Evolutionary conservation across 2,329 filamentous ascomycete genomes (phyloP), one percentile per base, ranked within the genome.

Genomic region (Apiospora arundinis): DNA sequence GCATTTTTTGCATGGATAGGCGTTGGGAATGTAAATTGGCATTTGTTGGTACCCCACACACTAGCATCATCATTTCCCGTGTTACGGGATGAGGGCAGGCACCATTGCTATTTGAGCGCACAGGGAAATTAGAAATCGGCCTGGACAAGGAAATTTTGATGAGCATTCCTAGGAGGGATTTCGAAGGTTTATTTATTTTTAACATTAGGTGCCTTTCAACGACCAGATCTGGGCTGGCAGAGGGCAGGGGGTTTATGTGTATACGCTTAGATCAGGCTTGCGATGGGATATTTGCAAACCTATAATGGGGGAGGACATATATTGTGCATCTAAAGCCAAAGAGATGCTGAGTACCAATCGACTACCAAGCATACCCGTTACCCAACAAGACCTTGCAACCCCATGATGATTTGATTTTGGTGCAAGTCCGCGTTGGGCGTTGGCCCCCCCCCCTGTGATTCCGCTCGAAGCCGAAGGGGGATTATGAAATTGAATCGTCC

Each of bases 281-380:
- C 56, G 56, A 63, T 40, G 32, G 21, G 40, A 40, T 63, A 40
- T 63, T 63, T 32, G 56, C 56, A 63, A 40, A 63, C n/a, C 56
- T 63, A 63, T 60, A 63, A 63, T 63, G 6, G 56, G 56, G 28
- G 56, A n/a, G 56, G 56, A 63, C 56, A 63, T 63, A 63, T 40
- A 11, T 37, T 7, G 32, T 63, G 56, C 56, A 18, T 63, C 56
- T 63, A 37, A n/a, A 40, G 28, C 9, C 7, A 40, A 40, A 18
- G 4, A 63, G 56, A 63, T 40, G 32, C 18, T 32, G 32, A 40
- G 18, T n/a, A 63, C 40, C 32, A 63, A 23, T 40, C 56, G n/a
- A 63, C 56, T 73, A 72, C 63, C 67, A 69, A 69, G 60, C 46
- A 68, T 63, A 71, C 70, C 66, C 73, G 68, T 74, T 74, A 73